Conservation (phyloP, 192 early-diverging fungal genomes). For the Rhizophagus sp. region DNA sequence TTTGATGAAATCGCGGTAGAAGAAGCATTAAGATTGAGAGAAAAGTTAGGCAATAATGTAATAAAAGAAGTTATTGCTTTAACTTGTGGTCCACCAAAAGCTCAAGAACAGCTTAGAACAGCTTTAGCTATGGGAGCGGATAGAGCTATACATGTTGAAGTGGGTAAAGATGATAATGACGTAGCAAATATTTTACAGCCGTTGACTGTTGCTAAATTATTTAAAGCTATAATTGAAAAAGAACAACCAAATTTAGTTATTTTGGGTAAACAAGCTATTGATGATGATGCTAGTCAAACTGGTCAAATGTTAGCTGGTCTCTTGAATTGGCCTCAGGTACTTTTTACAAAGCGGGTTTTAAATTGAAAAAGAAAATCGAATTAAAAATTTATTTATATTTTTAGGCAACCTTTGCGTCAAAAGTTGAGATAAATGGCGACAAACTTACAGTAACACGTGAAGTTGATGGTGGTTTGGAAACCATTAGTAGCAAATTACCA, state of each 20-base stretch:
- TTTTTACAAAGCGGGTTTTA: too few relatives aligned
- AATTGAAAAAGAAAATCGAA: too few relatives aligned
- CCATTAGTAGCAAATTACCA: constrained; percentile 79
- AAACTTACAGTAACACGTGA: constrained; percentile 88
- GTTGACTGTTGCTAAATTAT: constrained; percentile 86
- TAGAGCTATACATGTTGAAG: constrained; percentile 90
- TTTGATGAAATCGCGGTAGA: constrained; percentile 99
- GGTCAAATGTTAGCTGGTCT: constrained; percentile 99
- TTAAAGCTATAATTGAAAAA: constrained; percentile 85
- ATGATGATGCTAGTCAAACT: constrained; percentile 96
- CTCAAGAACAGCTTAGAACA: constrained; percentile 90
- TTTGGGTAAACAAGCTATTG: constrained; percentile 98
- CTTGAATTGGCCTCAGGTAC: constrained; percentile 87
- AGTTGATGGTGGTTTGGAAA: constrained; percentile 97
- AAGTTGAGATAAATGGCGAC: constrained; percentile 76
- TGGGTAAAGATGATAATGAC: constrained; percentile 57
- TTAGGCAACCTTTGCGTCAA: constrained; percentile 95
- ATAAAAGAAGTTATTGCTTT: constrained; percentile 81
- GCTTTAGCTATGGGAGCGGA: constrained; percentile 99
- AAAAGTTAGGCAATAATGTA: constrained; percentile 64
- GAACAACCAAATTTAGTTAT: constrained; percentile 94
- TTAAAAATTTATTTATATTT: constrained; percentile 23
- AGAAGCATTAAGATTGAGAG: constrained; percentile 92
- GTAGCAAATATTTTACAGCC: constrained; percentile 67
- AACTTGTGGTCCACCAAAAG: constrained; percentile 85